Evolutionary conservation across 345 rosid species (phyloP).

Genomic region (Brassica incana): DNA sequence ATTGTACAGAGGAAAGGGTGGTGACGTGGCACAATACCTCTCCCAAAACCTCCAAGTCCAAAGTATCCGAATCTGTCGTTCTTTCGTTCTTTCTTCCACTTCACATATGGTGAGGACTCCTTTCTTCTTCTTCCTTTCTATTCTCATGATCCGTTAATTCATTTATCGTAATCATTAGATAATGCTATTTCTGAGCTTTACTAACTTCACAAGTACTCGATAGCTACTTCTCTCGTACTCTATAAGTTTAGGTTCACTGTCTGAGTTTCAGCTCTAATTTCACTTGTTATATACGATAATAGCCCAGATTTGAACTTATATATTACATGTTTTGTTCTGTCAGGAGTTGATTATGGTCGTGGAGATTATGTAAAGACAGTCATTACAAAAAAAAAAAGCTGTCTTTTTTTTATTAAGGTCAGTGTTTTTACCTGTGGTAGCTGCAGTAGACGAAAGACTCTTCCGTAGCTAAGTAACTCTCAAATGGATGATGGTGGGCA

Average conservation of each 20-base stretch:
- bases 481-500: conserved; percentile 92
- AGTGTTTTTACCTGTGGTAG: neutral
- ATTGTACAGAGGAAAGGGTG: neutral
- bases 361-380: neutral
- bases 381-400: neutral
- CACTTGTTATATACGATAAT: neutral
- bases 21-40: conserved; percentile 8
- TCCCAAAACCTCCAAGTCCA: neutral
- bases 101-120: neutral
- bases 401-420: neutral
- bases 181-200: neutral
- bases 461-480: neutral
- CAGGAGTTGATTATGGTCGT: conserved; percentile 2
- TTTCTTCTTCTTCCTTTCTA: neutral
- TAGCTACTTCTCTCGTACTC: neutral
- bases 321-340: neutral
- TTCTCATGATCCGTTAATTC: neutral
- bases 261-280: neutral
- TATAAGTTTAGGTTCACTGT: neutral
- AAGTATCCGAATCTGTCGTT: conserved; percentile 1
- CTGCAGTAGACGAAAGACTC: neutral
- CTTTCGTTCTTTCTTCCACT: neutral
- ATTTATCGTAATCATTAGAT: neutral
- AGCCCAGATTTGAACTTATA: neutral
- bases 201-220: neutral